phyloP scores from a whole-genome alignment of 2,329 filamentous ascomycete species.

The Endoconidiophora polonica region DNA sequence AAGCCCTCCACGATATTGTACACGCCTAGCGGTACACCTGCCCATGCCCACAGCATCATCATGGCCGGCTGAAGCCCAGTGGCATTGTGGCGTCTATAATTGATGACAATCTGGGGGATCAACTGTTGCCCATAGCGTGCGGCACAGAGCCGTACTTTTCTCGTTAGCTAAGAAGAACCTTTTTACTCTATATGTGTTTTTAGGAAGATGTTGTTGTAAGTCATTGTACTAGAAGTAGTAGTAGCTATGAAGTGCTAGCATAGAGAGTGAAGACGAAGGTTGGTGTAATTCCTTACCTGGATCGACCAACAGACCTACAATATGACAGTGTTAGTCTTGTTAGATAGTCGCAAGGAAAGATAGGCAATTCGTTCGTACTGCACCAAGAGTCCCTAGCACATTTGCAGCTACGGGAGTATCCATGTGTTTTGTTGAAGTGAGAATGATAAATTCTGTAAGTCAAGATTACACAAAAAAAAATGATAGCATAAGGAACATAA shows the following conservation, averaged over 20 bases:
- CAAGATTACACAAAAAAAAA: no score
- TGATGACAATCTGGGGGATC: slow-evolving; percentile 53
- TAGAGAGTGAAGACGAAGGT: neutral
- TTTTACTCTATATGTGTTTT: neutral
- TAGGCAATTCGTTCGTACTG: slow-evolving; percentile 23
- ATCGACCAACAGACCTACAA: slow-evolving; percentile 44
- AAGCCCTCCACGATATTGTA: slow-evolving; percentile 28
- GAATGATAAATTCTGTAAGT: neutral
- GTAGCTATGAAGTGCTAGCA: no score
- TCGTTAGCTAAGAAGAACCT: no score
- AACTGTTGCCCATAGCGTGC: slow-evolving; percentile 25
- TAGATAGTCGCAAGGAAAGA: neutral
- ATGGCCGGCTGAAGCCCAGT: slow-evolving; percentile 49
- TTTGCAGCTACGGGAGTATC: slow-evolving; percentile 38
- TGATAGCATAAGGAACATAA: no score
- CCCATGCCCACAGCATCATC: slow-evolving; percentile 57
- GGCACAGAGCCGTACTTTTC: no score
- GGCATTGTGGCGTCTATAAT: slow-evolving; percentile 49
- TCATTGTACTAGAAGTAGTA: no score
- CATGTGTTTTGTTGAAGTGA: slow-evolving; percentile 24
- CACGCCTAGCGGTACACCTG: slow-evolving; percentile 47
- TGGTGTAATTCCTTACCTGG: slow-evolving; percentile 25
- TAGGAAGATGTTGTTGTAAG: no score
- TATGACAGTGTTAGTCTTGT: neutral
- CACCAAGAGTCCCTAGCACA: slow-evolving; percentile 41